phyloP scores from a whole-genome alignment of 768 basidiomycete species.

The Rhodotorula kratochvilovae region DNA sequence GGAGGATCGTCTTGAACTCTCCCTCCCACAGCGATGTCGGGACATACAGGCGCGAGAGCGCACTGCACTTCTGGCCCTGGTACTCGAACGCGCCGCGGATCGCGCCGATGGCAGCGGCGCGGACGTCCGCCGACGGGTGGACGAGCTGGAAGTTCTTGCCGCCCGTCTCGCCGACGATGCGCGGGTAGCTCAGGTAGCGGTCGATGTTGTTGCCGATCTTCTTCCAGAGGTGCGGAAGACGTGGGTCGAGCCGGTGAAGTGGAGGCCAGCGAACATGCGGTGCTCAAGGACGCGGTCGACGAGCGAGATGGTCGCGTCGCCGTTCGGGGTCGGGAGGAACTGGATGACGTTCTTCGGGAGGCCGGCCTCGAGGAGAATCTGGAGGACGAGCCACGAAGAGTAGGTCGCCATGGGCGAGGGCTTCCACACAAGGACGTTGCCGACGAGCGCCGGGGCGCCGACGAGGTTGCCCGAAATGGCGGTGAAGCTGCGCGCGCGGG shows the following conservation, averaged over 20 bases:
- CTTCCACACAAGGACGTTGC: conserved; percentile 95
- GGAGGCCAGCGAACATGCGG: conserved; percentile 74
- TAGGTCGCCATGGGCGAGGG: conserved; percentile 93
- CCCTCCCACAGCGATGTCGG: conserved; percentile 74
- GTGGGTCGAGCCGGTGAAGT: conserved; percentile 93
- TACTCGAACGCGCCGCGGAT: conserved; percentile 92
- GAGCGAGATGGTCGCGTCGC: conserved; percentile 51
- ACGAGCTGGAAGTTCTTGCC: conserved; percentile 98
- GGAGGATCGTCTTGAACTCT: conserved; percentile 73
- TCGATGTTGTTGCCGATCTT: conserved; percentile 85
- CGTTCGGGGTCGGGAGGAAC: conserved; percentile 85
- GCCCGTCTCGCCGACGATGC: conserved; percentile 93
- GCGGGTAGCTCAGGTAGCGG: conserved; percentile 78
- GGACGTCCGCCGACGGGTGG: conserved; percentile 77
- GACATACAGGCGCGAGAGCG: conserved; percentile 84
- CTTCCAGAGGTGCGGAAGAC: conserved; percentile 97
- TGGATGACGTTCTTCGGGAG: conserved; percentile 92
- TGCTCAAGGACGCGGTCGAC: conserved; percentile 64
- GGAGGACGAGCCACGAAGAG: conserved; percentile 86
- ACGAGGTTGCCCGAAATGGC: conserved; percentile 96
- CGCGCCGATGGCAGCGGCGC: conserved; percentile 82
- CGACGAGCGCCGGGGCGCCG: conserved; percentile 80
- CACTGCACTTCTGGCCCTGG: conserved; percentile 97
- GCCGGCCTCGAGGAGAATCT: conserved; percentile 89
- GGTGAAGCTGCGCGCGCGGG: conserved; percentile 57